These are phyloP conservation scores for Cladophialophora yegresii DNA, from an alignment of 2,329 filamentous ascomycete genomes.

Conservation along the genomic window DNA sequence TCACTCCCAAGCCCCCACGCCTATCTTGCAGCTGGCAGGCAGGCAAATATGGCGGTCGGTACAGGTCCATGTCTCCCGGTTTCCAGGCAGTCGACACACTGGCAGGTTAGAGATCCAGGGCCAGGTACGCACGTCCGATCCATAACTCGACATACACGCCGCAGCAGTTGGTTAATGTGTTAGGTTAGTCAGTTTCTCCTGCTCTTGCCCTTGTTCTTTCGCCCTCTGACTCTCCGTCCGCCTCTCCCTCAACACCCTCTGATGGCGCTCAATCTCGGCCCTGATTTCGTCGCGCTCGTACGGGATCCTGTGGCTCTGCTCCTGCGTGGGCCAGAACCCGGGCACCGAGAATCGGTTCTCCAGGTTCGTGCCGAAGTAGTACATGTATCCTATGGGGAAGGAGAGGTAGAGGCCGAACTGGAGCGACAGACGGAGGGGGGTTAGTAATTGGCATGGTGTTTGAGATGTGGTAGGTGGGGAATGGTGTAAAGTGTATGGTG, in stretches of 20 bases:
- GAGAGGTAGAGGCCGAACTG: conserved; percentile 98
- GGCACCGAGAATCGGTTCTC: conserved; percentile 86
- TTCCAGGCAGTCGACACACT: background rate
- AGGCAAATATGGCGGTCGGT: background rate
- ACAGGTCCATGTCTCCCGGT: too few relatives aligned
- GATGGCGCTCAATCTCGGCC: conserved; percentile 63
- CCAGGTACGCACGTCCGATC: too few relatives aligned
- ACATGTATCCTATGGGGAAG: conserved; percentile 99
- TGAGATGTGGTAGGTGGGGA: background rate
- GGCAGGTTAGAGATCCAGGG: too few relatives aligned
- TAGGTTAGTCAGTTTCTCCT: conserved; percentile 17
- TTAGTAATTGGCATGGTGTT: conserved; percentile 11
- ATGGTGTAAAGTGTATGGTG: too few relatives aligned
- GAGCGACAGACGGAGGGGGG: background rate
- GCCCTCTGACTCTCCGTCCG: background rate
- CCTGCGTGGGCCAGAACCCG: conserved; percentile 84
- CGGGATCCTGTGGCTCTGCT: conserved; percentile 57
- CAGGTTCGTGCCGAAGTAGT: conserved; percentile 98
- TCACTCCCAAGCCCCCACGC: background rate
- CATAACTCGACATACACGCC: too few relatives aligned
- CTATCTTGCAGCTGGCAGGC: background rate
- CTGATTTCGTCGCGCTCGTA: conserved; percentile 64
- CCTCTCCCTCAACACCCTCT: conserved; percentile 47
- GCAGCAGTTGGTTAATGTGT: too few relatives aligned
- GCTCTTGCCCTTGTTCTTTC: background rate